These are phyloP conservation scores for Globisporangium spiculum DNA, from an alignment of 352 stramenopile species.

Conservation along the genomic window DNA sequence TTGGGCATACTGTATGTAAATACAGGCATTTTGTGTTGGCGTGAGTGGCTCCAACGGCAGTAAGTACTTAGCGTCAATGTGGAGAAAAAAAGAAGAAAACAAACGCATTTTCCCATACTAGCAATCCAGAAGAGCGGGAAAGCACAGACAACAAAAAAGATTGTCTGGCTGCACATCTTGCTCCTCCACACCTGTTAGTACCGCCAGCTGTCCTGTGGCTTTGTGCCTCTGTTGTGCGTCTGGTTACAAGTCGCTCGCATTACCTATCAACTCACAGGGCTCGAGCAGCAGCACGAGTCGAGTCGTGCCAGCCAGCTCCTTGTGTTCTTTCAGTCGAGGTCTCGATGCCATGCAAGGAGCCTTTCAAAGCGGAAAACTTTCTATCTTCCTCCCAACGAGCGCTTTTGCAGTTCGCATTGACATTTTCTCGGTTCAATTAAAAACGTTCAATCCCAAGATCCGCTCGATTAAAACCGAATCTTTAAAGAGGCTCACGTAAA, in stretches of 20 bases:
- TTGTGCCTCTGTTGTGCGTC: background rate
- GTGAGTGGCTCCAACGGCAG: background rate
- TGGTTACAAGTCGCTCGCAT: background rate
- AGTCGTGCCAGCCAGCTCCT: too few species aligned
- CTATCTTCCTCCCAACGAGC: too few species aligned
- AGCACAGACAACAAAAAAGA: background rate
- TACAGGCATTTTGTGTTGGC: background rate
- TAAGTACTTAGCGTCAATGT: background rate
- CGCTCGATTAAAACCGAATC: too few species aligned
- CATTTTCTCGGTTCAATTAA: too few species aligned
- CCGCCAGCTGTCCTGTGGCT: background rate
- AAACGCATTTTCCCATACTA: background rate
- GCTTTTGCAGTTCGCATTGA: too few species aligned
- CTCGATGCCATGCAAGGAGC: too few species aligned
- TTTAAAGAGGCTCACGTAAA: too few species aligned
- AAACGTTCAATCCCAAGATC: too few species aligned
- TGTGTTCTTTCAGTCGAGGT: too few species aligned
- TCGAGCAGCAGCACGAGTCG: too few species aligned
- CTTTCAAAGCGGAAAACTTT: too few species aligned
- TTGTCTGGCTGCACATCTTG: background rate
- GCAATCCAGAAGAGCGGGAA: background rate
- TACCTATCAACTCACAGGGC: background rate
- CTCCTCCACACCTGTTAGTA: background rate
- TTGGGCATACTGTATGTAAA: background rate
- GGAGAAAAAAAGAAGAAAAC: background rate